These are phyloP conservation scores for Lentinula novae-zelandiae DNA, from an alignment of 1,284 basidiomycete genomes.

Conservation along the genomic window DNA sequence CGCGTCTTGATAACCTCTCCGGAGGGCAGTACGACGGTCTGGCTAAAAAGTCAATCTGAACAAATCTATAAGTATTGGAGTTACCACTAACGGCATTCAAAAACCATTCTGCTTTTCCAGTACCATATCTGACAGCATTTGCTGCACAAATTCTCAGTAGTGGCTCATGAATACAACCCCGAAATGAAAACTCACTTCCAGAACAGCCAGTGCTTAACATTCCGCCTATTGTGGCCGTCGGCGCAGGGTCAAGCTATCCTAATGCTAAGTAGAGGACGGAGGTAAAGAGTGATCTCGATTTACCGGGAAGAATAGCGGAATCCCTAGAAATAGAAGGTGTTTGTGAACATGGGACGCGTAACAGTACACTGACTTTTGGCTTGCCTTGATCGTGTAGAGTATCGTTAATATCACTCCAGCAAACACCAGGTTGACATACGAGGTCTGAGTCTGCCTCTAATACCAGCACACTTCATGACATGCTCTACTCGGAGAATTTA, in stretches of 20 bases:
- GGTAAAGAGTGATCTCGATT: slow-evolving; percentile 19
- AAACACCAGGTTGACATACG: slow-evolving; percentile 79
- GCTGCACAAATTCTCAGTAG: slow-evolving; percentile 37
- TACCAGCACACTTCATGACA: not conserved
- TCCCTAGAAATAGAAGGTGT: slow-evolving; percentile 32
- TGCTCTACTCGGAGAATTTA: not conserved
- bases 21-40: slow-evolving; percentile 87
- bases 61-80: not conserved
- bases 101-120: slow-evolving; percentile 83
- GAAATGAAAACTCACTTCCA: slow-evolving; percentile 3
- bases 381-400: slow-evolving; percentile 61
- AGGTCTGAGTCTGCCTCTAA: slow-evolving; percentile 77
- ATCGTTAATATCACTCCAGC: slow-evolving; percentile 87
- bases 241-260: slow-evolving; percentile 69
- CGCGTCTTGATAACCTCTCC: slow-evolving; percentile 95
- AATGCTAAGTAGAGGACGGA: not conserved
- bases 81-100: slow-evolving; percentile 60
- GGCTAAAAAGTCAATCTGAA: slow-evolving; percentile 1
- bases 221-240: slow-evolving; percentile 84
- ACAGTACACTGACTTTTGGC: not conserved
- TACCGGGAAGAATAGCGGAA: slow-evolving; percentile 88
- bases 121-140: slow-evolving; percentile 88
- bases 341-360: not conserved
- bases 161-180: not conserved
- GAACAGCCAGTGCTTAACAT: slow-evolving; percentile 83